Percentiles rank a stretch among this genome's conserved stretches.
These are phyloP conservation scores for Neoscytalidium dimidiatum DNA, from an alignment of 2,329 filamentous ascomycete genomes.

Conservation along the genomic window DNA sequence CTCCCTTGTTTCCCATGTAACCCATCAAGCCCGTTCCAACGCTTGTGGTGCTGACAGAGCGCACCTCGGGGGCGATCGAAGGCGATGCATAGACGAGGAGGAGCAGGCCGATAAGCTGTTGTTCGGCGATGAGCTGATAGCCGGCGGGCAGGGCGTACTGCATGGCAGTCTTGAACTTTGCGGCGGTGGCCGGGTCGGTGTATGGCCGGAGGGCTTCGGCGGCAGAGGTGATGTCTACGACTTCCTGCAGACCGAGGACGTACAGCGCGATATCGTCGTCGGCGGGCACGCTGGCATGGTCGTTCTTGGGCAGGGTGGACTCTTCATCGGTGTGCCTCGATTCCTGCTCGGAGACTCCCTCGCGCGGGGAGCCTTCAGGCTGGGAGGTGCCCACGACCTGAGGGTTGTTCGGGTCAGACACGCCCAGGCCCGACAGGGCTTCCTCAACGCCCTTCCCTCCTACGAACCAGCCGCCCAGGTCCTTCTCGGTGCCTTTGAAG, in stretches of 20 bases:
- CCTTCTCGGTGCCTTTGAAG: slow-evolving; percentile 80
- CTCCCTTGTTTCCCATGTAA: slow-evolving; percentile 96
- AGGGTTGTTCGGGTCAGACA: slow-evolving; percentile 27
- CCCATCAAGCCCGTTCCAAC: slow-evolving; percentile 90
- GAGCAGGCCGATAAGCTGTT: slow-evolving; percentile 84
- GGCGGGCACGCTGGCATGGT: slow-evolving; percentile 52
- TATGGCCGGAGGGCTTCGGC: slow-evolving; percentile 78
- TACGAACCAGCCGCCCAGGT: slow-evolving; percentile 87
- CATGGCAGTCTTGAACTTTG: slow-evolving; percentile 79
- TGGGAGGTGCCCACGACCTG: slow-evolving; percentile 29
- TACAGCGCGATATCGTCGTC: slow-evolving; percentile 82
- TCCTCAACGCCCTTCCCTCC: slow-evolving; percentile 70
- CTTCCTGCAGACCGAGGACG: slow-evolving; percentile 86
- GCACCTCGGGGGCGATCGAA: slow-evolving; percentile 71
- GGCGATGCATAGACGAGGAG: slow-evolving; percentile 85
- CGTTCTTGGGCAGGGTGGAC: slow-evolving; percentile 47
- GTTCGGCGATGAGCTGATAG: slow-evolving; percentile 74
- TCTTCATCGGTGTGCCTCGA: slow-evolving; percentile 45
- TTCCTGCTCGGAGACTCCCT: slow-evolving; percentile 52
- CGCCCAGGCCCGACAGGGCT: slow-evolving; percentile 57
- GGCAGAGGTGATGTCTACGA: slow-evolving; percentile 81
- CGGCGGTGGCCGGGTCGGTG: slow-evolving; percentile 68
- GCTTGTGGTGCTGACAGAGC: slow-evolving; percentile 76
- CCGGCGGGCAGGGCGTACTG: slow-evolving; percentile 72
- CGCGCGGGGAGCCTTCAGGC: slow-evolving; percentile 30